Evolutionary conservation across 2,329 filamentous ascomycete genomes (phyloP).

Genomic region (Plectosphaerella sp.): DNA sequence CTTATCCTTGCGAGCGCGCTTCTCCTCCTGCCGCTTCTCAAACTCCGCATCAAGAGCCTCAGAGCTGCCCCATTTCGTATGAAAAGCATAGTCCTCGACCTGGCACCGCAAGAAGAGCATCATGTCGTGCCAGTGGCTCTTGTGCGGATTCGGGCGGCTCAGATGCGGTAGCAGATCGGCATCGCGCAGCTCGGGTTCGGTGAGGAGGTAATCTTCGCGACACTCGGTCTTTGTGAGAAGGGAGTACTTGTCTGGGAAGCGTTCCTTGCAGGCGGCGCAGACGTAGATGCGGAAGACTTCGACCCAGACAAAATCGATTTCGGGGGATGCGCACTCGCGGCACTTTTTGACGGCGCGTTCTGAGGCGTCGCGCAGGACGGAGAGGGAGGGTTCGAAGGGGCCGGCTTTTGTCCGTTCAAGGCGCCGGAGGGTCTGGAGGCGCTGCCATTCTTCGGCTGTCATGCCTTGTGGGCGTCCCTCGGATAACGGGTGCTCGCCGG

Average conservation of each 20-base stretch:
- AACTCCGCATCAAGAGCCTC: constrained; percentile 88
- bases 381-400: constrained; percentile 86
- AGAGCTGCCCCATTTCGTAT: constrained; percentile 83
- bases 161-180: constrained; percentile 81
- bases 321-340: constrained; percentile 73
- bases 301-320: constrained; percentile 95
- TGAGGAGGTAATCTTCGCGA: constrained; percentile 90
- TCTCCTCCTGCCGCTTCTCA: constrained; percentile 69
- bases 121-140: constrained; percentile 97
- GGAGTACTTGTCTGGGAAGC: constrained; percentile 86
- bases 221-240: constrained; percentile 96
- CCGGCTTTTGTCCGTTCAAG: constrained; percentile 71
- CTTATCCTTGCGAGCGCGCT: constrained; percentile 80
- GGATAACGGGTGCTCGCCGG: constrained; percentile 18
- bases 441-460: constrained; percentile 89
- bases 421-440: constrained; percentile 68
- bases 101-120: constrained; percentile 93
- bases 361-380: constrained; percentile 61
- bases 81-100: constrained; percentile 89
- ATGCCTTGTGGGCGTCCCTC: constrained; percentile 73
- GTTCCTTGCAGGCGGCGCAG: constrained; percentile 84
- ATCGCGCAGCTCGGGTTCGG: constrained; percentile 85
- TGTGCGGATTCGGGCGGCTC: constrained; percentile 88
- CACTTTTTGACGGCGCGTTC: constrained; percentile 67
- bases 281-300: constrained; percentile 74